Conservation (phyloP, 208 protist species). For the Acanthamoeba royreba region DNA sequence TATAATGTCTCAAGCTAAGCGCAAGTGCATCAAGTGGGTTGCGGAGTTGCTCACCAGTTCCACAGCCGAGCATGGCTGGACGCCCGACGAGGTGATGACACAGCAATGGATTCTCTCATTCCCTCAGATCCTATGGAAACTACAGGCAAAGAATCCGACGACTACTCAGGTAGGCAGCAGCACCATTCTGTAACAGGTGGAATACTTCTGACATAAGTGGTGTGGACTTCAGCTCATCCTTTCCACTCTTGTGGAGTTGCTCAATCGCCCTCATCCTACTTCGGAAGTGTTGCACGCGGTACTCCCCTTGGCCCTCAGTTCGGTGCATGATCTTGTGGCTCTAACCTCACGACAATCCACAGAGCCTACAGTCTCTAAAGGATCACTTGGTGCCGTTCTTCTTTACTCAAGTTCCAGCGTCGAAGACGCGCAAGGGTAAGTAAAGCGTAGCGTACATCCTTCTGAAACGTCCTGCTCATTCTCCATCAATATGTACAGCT, state of each 20-base stretch:
- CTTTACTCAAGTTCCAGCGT: background rate
- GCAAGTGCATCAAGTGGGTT: constrained; percentile 17
- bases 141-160: background rate
- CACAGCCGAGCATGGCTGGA: background rate
- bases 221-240: background rate
- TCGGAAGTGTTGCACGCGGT: background rate
- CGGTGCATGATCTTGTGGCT: no score
- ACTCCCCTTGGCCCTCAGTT: background rate
- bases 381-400: constrained; percentile 36
- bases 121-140: constrained; percentile 27
- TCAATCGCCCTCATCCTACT: background rate
- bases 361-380: constrained; percentile 13
- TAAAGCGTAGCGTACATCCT: no score
- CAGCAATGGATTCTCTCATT: constrained; percentile 39
- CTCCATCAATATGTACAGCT: no score
- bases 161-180: constrained; percentile 6
- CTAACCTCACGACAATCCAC: background rate
- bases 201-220: background rate
- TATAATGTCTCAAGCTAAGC: constrained; percentile 20
- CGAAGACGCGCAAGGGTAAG: background rate
- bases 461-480: no score
- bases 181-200: no score
- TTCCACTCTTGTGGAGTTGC: background rate
- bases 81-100: background rate
- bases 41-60: background rate